A percentile compares a stretch with the other conserved stretches of the same genome.
phyloP scores from a whole-genome alignment of 768 basidiomycete species.

The Tubosaeta brunneosetosa region DNA sequence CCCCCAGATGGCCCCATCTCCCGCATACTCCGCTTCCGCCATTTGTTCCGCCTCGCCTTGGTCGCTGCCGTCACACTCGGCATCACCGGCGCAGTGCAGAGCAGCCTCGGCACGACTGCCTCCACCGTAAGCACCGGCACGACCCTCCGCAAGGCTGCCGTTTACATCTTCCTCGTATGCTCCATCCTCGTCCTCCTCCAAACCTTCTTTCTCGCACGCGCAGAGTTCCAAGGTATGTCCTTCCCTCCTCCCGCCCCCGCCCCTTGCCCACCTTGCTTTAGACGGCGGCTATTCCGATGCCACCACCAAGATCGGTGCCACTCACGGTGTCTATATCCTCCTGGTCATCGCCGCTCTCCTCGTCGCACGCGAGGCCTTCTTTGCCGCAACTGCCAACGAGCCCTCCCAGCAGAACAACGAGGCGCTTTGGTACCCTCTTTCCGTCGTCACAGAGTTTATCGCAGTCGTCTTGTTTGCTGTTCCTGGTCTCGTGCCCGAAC shows the following conservation, averaged over 20 bases:
- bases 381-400: slow-evolving; percentile 21
- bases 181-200: slow-evolving; percentile 17
- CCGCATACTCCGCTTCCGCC: slow-evolving; percentile 12
- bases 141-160: slow-evolving; percentile 23
- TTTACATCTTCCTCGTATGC: slow-evolving; percentile 31
- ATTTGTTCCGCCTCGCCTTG: slow-evolving; percentile 24
- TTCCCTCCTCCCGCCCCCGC: background rate
- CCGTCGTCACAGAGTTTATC: slow-evolving; percentile 30
- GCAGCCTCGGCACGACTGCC: background rate
- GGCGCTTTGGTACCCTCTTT: slow-evolving; percentile 30
- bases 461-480: slow-evolving; percentile 25
- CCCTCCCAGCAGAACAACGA: slow-evolving; percentile 23
- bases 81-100: slow-evolving; percentile 25
- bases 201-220: slow-evolving; percentile 18
- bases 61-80: slow-evolving; percentile 25
- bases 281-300: slow-evolving; percentile 4
- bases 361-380: slow-evolving; percentile 29
- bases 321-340: slow-evolving; percentile 21
- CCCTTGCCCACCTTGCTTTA: background rate
- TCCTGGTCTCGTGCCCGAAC: slow-evolving; percentile 32
- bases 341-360: slow-evolving; percentile 22
- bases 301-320: slow-evolving; percentile 10
- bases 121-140: slow-evolving; percentile 14
- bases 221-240: slow-evolving; percentile 11
- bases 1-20: slow-evolving; percentile 16